These are phyloP conservation scores for Talaromyces sp. DNA, from an alignment of 2,329 filamentous ascomycete genomes.

Conservation along the genomic window DNA sequence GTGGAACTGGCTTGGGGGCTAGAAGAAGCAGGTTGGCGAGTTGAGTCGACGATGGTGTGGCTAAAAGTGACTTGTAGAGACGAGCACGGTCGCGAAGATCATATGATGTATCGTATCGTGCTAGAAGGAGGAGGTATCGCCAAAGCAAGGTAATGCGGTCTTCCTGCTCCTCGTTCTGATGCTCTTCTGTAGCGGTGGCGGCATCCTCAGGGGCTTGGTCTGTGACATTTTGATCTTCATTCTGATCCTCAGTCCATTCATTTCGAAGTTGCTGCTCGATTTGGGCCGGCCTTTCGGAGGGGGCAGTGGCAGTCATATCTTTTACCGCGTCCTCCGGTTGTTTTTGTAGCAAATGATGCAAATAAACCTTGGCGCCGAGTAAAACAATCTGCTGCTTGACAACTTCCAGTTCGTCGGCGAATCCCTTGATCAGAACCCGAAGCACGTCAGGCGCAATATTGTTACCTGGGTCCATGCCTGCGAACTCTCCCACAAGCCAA, in stretches of 20 bases:
- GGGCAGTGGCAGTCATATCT: slow-evolving; percentile 18
- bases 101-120: slow-evolving; percentile 91
- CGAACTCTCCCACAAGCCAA: slow-evolving; percentile 95
- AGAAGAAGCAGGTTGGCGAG: slow-evolving; percentile 87
- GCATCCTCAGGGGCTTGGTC: slow-evolving; percentile 27
- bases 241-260: slow-evolving; percentile 35
- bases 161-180: slow-evolving; percentile 32
- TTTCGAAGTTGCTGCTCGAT: slow-evolving; percentile 33
- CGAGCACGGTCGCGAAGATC: slow-evolving; percentile 90
- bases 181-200: slow-evolving; percentile 35
- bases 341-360: slow-evolving; percentile 73
- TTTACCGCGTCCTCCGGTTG: slow-evolving; percentile 33
- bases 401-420: slow-evolving; percentile 78
- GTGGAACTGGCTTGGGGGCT: slow-evolving; percentile 90
- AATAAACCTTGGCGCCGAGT: slow-evolving; percentile 92
- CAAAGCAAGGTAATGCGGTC: slow-evolving; percentile 77
- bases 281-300: slow-evolving; percentile 15
- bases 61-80: slow-evolving; percentile 82
- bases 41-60: slow-evolving; percentile 73
- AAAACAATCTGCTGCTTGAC: slow-evolving; percentile 91
- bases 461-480: slow-evolving; percentile 75
- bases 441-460: slow-evolving; percentile 93
- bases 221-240: slow-evolving; percentile 27
- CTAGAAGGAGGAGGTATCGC: slow-evolving; percentile 80
- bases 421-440: slow-evolving; percentile 82